A percentile compares a stretch with the other conserved stretches of the same genome.
phyloP scores from a whole-genome alignment of 805 yeast genomes.

The Wickerhamomyces bovis region DNA sequence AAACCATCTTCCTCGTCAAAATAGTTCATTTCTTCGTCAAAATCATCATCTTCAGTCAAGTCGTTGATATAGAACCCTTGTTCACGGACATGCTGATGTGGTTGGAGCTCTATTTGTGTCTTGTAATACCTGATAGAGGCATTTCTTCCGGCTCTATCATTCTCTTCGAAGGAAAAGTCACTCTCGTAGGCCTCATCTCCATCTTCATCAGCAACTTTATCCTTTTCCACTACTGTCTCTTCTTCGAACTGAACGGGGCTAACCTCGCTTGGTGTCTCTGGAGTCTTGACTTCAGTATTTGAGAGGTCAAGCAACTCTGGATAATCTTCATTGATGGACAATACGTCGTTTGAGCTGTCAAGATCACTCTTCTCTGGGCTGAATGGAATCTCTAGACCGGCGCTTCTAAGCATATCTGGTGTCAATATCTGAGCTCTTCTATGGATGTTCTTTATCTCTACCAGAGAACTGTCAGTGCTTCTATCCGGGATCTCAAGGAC shows the following conservation, averaged over 20 bases:
- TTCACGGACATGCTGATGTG: conserved; percentile 14
- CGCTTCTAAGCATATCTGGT: conserved; percentile 8
- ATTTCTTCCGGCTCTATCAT: conserved; percentile 41
- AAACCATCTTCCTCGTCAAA: conserved; percentile 30
- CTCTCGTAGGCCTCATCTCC: conserved; percentile 14
- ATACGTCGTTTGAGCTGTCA: neutral
- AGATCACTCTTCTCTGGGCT: neutral
- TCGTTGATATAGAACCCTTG: conserved; percentile 34
- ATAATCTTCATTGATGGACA: neutral
- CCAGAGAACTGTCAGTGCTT: neutral
- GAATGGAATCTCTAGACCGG: neutral
- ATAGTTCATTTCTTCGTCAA: conserved; percentile 37
- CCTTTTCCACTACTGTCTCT: neutral
- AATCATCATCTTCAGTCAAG: conserved; percentile 34
- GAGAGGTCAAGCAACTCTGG: neutral
- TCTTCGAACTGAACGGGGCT: neutral
- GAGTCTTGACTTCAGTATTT: neutral
- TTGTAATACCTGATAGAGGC: conserved; percentile 50
- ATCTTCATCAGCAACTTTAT: neutral
- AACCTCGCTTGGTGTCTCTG: neutral
- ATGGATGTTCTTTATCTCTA: conserved; percentile 14
- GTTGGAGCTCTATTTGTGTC: conserved; percentile 17
- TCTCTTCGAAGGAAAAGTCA: conserved; percentile 47
- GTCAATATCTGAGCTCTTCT: conserved; percentile 23
- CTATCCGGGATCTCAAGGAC: conserved; percentile 17